Conservation (phyloP, 129 eudicot species). For the Flaveria ramosissima region DNA sequence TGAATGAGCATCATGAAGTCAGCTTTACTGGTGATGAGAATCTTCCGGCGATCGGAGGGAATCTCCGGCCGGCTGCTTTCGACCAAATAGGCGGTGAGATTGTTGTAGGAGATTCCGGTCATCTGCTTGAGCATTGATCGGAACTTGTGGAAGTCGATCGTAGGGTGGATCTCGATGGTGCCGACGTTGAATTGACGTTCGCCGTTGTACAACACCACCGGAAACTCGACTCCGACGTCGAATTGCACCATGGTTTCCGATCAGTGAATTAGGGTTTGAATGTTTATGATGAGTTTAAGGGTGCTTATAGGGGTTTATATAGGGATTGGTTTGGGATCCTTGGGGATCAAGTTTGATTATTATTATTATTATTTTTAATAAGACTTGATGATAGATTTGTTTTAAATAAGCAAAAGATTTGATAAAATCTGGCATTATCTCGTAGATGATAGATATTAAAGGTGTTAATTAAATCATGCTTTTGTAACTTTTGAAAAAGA, state of each 20-base stretch:
- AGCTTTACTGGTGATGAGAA: constrained; percentile 51
- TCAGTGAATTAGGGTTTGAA: background rate
- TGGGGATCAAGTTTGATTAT: background rate
- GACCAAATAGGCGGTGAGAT: constrained; percentile 46
- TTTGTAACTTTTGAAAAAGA: too few relatives aligned
- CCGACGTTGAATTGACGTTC: constrained; percentile 46
- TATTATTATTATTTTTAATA: too few relatives aligned
- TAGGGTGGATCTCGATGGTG: constrained; percentile 33
- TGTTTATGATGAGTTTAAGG: background rate
- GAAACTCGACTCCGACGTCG: constrained; percentile 28
- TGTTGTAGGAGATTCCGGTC: constrained; percentile 62
- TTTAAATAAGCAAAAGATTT: too few relatives aligned
- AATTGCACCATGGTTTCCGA: constrained; percentile 42
- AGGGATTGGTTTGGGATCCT: background rate
- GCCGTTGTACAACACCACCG: constrained; percentile 55
- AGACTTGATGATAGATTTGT: too few relatives aligned
- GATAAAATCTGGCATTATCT: too few relatives aligned
- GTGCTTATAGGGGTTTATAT: too few relatives aligned
- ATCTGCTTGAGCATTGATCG: constrained; percentile 40
- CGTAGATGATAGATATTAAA: too few relatives aligned
- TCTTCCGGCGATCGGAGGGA: constrained; percentile 33
- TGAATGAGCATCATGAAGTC: constrained; percentile 35
- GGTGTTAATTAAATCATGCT: too few relatives aligned
- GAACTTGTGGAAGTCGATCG: constrained; percentile 44
- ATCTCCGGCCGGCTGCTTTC: constrained; percentile 2